phyloP scores from a whole-genome alignment of 2,329 filamentous ascomycete genomes.

The Zasmidium angulare region DNA sequence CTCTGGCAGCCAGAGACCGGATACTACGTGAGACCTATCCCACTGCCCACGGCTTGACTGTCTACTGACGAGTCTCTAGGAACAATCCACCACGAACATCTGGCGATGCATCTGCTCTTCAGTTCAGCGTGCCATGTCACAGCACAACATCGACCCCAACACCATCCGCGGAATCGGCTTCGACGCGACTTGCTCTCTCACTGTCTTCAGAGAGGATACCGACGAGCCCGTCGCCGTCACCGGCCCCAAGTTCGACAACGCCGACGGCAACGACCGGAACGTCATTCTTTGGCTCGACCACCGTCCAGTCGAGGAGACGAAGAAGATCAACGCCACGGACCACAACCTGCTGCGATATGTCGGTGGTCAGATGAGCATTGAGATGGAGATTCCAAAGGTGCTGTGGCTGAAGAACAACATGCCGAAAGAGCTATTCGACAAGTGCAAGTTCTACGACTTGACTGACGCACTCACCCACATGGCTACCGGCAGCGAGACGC shows the following conservation, averaged over 20 bases:
- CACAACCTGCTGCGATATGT: conserved; percentile 96
- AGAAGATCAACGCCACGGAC: conserved; percentile 86
- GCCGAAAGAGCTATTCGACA: conserved; percentile 83
- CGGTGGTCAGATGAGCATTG: conserved; percentile 96
- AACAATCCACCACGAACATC: conserved; percentile 97
- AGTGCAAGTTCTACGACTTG: conserved; percentile 96
- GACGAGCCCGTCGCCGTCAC: conserved; percentile 91
- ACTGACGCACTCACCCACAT: conserved; percentile 91
- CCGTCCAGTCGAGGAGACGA: conserved; percentile 83
- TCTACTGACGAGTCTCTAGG: conserved; percentile 51
- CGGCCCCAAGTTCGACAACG: conserved; percentile 75
- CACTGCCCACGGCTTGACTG: no score
- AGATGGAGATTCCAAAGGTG: conserved; percentile 99
- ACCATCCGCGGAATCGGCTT: conserved; percentile 90
- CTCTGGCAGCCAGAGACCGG: conserved; percentile 56
- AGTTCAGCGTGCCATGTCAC: conserved; percentile 76
- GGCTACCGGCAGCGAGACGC: conserved; percentile 85
- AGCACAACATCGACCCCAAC: conserved; percentile 73
- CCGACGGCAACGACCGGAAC: conserved; percentile 81
- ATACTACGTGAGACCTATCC: conserved; percentile 49
- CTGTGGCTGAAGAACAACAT: conserved; percentile 99
- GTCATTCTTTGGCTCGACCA: conserved; percentile 98
- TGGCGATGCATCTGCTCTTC: conserved; percentile 93
- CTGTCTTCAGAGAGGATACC: conserved; percentile 85
- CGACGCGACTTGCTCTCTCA: conserved; percentile 96